Evolutionary conservation across 2,329 filamentous ascomycete genomes (phyloP).

Genomic region (Colletotrichum sojae): DNA sequence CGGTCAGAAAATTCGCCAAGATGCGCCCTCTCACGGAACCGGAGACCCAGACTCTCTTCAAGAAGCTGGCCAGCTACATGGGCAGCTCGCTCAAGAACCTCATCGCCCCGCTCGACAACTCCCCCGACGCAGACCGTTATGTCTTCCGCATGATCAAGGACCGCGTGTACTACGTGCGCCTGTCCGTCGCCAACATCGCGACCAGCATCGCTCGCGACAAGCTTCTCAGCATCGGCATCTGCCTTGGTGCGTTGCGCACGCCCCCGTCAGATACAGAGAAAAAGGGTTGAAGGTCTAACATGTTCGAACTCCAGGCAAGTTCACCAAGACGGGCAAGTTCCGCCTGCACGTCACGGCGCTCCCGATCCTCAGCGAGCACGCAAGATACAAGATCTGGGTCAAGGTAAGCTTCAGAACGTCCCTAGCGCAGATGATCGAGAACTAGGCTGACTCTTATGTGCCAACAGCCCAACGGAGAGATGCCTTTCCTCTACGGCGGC

Average conservation of each 20-base stretch:
- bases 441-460: neutral
- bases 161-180: conserved; percentile 92
- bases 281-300: conserved; percentile 4
- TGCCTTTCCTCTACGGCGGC: conserved; percentile 96
- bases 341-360: conserved; percentile 91
- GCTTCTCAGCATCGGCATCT: conserved; percentile 90
- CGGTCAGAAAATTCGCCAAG: conserved; percentile 45
- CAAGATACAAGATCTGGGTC: conserved; percentile 97
- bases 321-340: conserved; percentile 98
- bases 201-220: conserved; percentile 86
- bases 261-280: neutral
- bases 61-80: conserved; percentile 95
- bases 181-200: conserved; percentile 91
- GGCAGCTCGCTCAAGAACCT: conserved; percentile 89
- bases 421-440: no score
- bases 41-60: conserved; percentile 87
- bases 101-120: conserved; percentile 79
- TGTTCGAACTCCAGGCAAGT: conserved; percentile 74
- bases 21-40: conserved; percentile 88
- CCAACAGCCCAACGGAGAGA: conserved; percentile 84
- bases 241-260: conserved; percentile 68
- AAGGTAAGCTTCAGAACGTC: conserved; percentile 59
- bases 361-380: conserved; percentile 89
- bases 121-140: conserved; percentile 79
- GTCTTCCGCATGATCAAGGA: conserved; percentile 81